Evolutionary conservation across 208 protist species (phyloP), one percentile per base, ranked within the genome.

Genomic region (Trypanosoma vivax): DNA sequence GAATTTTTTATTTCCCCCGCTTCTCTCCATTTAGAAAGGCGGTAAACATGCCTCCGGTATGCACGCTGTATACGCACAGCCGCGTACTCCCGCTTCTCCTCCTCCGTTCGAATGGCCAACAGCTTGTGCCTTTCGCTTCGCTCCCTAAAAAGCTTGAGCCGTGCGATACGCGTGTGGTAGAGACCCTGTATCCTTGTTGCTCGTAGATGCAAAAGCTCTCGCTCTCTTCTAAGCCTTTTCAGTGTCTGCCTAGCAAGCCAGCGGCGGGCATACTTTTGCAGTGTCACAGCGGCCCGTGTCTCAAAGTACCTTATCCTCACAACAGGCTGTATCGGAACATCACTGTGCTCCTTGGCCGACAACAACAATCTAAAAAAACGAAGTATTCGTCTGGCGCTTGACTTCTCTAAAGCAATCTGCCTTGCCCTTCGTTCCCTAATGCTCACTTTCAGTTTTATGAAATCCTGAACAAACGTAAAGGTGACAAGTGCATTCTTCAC

Each of bases 211-310:
- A 70, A 50, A 38, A 48, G 41, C 16, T 51, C 67, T 40, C 56
- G 69, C 47, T 70, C 55, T 6, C 47, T 49, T 42, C 70, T 40
- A 34, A 69, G 70, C 9, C 50, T 51, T 40, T 53, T 39, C 16
- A 65, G 49, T 60, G 76, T 68, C 46, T 74, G 58, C 24, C 42
- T 56, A 21, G 79, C 79, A 2, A 85, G 47, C 83, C 83, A 91
- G 23, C 76, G 73, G 9, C 73, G 56, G 14, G 56, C 73, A 65
- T 88, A 86, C 58, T 79, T 86, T 49, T 91, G 79, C 47, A 91
- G 42, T 1, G 56, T 64, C 21, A 76, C 53, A 7, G 71, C 70
- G 2, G 76, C 65, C 30, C 50, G 60, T 49, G 66, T 45, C 38
- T 78, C 62, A 39, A 65, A 58, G n/a, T 63, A 47, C 50, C 59